These are phyloP conservation scores for Fagus crenata DNA, from an alignment of 306 rosid genomes.

Conservation along the genomic window DNA sequence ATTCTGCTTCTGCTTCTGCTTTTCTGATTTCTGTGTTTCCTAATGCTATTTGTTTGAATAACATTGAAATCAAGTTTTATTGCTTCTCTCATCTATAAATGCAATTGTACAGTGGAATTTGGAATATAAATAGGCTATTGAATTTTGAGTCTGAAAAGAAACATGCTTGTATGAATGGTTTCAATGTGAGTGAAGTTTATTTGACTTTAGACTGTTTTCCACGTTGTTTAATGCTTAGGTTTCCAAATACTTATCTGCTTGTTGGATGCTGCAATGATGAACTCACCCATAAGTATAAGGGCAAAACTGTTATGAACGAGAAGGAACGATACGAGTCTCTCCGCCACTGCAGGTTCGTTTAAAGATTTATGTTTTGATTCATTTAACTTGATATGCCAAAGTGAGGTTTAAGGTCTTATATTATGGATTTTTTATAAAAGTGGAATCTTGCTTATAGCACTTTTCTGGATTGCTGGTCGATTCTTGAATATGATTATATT, in stretches of 20 bases:
- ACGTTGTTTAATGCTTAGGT: constrained; percentile 42
- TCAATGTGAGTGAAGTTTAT: not conserved
- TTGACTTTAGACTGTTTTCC: not conserved
- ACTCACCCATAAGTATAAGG: constrained; percentile 82
- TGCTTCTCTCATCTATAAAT: not conserved
- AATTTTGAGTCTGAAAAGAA: not conserved
- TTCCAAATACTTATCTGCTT: constrained; percentile 77
- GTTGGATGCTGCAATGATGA: constrained; percentile 92
- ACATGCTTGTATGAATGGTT: not conserved
- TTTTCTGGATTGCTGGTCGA: not conserved
- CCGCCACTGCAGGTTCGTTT: constrained; percentile 82
- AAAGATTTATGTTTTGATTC: not conserved
- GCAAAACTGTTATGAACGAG: constrained; percentile 95
- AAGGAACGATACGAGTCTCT: constrained; percentile 93
- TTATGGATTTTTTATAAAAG: too few relatives aligned
- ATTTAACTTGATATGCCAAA: not conserved
- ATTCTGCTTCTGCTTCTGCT: not conserved
- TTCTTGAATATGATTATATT: not conserved
- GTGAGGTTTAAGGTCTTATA: too few relatives aligned
- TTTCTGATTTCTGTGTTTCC: not conserved
- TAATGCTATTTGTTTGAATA: not conserved
- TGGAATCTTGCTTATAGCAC: too few relatives aligned
- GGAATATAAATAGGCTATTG: not conserved
- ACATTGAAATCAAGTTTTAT: not conserved
- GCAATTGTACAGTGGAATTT: not conserved